Conservation (phyloP, 2,329 filamentous ascomycete genomes). For the Curvularia sp. region DNA sequence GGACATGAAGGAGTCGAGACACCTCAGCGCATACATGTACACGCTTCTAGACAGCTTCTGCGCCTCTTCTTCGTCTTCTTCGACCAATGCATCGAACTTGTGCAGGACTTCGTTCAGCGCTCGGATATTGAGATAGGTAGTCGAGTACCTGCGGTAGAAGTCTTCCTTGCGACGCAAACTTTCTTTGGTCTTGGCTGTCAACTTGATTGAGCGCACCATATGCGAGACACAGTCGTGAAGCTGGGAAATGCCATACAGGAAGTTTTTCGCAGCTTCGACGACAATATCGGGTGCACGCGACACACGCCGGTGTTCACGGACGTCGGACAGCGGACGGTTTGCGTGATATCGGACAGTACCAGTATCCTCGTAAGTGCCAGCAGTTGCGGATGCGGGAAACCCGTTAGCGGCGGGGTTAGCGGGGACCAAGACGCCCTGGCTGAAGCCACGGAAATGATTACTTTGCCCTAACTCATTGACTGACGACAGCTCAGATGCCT, state of each 20-base stretch:
- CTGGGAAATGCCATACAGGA: slow-evolving; percentile 64
- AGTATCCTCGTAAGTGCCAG: slow-evolving; percentile 45
- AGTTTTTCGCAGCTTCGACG: slow-evolving; percentile 63
- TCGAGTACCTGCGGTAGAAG: slow-evolving; percentile 64
- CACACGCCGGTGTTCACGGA: slow-evolving; percentile 63
- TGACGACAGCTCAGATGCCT: slow-evolving; percentile 62
- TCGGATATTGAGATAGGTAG: slow-evolving; percentile 63
- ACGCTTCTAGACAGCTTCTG: slow-evolving; percentile 47
- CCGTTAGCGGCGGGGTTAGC: slow-evolving; percentile 35
- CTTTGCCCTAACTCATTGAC: slow-evolving; percentile 61
- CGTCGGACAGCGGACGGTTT: slow-evolving; percentile 62
- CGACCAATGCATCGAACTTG: slow-evolving; percentile 57
- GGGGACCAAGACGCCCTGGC: slow-evolving; percentile 61
- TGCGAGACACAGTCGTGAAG: slow-evolving; percentile 50
- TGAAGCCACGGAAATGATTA: slow-evolving; percentile 64
- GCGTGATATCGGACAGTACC: slow-evolving; percentile 46
- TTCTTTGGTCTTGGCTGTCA: slow-evolving; percentile 55
- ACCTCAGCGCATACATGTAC: slow-evolving; percentile 46
- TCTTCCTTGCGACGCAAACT: slow-evolving; percentile 47
- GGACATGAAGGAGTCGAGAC: slow-evolving; percentile 48
- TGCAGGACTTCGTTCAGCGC: slow-evolving; percentile 63
- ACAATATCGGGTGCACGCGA: slow-evolving; percentile 58
- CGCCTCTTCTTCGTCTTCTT: slow-evolving; percentile 60
- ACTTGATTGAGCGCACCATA: slow-evolving; percentile 48
- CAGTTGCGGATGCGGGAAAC: slow-evolving; percentile 44